A percentile compares a stretch with the other conserved stretches of the same genome.
These are phyloP conservation scores for Stemphylium beticola DNA, from an alignment of 2,329 filamentous ascomycete species.

Conservation along the genomic window DNA sequence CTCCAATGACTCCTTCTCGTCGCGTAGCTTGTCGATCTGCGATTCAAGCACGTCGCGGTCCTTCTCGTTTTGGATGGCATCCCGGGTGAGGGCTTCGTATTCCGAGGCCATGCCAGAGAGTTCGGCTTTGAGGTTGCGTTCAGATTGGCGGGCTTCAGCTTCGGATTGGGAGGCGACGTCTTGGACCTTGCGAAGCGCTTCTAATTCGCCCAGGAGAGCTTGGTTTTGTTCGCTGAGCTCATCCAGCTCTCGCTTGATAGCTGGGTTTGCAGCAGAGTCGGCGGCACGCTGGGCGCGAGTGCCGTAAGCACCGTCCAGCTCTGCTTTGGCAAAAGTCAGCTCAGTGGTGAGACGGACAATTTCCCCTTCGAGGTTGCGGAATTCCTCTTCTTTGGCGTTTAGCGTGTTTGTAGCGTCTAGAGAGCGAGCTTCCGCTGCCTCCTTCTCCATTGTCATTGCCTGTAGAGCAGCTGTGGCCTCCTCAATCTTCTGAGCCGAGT, in stretches of 20 bases:
- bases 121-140: conserved; percentile 65
- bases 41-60: conserved; percentile 70
- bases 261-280: conserved; percentile 64
- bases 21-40: conserved; percentile 67
- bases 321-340: conserved; percentile 86
- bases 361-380: conserved; percentile 62
- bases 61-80: conserved; percentile 73
- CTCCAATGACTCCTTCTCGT: conserved; percentile 69
- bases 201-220: conserved; percentile 52
- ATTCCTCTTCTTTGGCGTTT: conserved; percentile 45
- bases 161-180: conserved; percentile 46
- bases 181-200: conserved; percentile 49
- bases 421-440: conserved; percentile 41
- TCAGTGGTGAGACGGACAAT: conserved; percentile 73
- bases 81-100: conserved; percentile 73
- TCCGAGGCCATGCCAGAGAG: conserved; percentile 71
- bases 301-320: conserved; percentile 94
- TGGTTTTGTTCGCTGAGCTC: conserved; percentile 56
- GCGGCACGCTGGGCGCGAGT: conserved; percentile 71
- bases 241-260: conserved; percentile 66
- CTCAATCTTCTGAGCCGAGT: conserved; percentile 42
- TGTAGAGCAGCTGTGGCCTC: conserved; percentile 34
- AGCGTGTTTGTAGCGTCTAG: conserved; percentile 37
- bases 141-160: conserved; percentile 45
- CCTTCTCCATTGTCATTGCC: conserved; percentile 36